These are phyloP conservation scores for Plasmodium knowlesi DNA, from an alignment of 169 alveolate species.

Conservation along the genomic window DNA sequence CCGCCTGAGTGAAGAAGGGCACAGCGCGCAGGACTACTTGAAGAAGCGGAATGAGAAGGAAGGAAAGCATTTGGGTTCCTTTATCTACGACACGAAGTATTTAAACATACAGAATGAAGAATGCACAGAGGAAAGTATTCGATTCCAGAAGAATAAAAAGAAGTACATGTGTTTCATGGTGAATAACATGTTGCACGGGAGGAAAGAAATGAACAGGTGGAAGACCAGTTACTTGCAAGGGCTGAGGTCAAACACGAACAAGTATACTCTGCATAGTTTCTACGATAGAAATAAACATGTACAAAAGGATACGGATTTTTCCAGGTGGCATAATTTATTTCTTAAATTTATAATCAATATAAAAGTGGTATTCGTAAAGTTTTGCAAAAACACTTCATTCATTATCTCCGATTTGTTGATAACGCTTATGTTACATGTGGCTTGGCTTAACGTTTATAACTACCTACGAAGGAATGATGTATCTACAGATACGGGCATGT, in stretches of 20 bases:
- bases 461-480: constrained; percentile 23
- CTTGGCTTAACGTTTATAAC: constrained; percentile 47
- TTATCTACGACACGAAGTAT: constrained; percentile 20
- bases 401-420: constrained; percentile 54
- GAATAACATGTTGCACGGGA: constrained; percentile 1
- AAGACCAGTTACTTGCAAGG: constrained; percentile 17
- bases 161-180: constrained; percentile 12
- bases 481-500: constrained; percentile 49
- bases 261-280: constrained; percentile 38
- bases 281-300: constrained; percentile 54
- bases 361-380: constrained; percentile 29
- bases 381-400: constrained; percentile 67
- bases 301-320: constrained; percentile 7
- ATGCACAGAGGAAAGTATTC: background rate
- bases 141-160: background rate
- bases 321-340: constrained; percentile 21
- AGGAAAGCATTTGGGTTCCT: background rate
- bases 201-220: background rate
- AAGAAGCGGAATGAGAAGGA: background rate
- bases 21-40: background rate
- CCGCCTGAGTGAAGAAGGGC: background rate
- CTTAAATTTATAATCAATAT: constrained; percentile 31
- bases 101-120: background rate
- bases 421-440: constrained; percentile 10
- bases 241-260: constrained; percentile 6